Conservation (phyloP, 148 eudicot species). For the Euryodendron excelsum region DNA sequence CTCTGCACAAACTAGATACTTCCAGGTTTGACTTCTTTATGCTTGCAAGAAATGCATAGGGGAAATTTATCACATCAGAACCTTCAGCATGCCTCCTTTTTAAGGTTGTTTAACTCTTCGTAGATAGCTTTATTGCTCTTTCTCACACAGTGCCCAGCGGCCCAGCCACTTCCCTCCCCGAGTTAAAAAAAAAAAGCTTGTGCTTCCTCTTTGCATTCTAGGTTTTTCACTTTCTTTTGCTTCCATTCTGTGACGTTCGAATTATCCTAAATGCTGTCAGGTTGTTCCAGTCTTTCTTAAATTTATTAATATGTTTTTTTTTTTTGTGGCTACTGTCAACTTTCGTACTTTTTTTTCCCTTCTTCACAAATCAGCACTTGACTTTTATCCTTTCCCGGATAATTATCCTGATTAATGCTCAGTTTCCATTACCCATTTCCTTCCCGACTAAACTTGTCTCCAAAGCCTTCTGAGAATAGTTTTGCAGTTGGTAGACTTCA, state of each 20-base stretch:
- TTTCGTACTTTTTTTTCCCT: background rate
- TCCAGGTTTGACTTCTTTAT: slow-evolving; percentile 41
- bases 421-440: background rate
- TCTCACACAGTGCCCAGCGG: too few species aligned
- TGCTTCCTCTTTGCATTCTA: background rate
- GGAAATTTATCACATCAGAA: background rate
- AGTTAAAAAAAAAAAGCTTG: too few species aligned
- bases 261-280: background rate
- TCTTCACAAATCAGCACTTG: background rate
- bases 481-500: too few species aligned
- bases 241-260: background rate
- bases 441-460: background rate
- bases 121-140: too few species aligned
- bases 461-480: too few species aligned
- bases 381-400: background rate
- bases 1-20: slow-evolving; percentile 58
- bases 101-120: too few species aligned
- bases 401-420: background rate
- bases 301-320: background rate
- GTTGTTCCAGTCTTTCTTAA: background rate
- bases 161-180: too few species aligned
- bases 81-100: background rate
- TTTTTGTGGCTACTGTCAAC: background rate
- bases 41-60: background rate
- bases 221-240: background rate